Evolutionary conservation across 176 grass and related monocot genomes (phyloP), one percentile per base, ranked within the genome.

Genomic region (Luzula sylvatica): DNA sequence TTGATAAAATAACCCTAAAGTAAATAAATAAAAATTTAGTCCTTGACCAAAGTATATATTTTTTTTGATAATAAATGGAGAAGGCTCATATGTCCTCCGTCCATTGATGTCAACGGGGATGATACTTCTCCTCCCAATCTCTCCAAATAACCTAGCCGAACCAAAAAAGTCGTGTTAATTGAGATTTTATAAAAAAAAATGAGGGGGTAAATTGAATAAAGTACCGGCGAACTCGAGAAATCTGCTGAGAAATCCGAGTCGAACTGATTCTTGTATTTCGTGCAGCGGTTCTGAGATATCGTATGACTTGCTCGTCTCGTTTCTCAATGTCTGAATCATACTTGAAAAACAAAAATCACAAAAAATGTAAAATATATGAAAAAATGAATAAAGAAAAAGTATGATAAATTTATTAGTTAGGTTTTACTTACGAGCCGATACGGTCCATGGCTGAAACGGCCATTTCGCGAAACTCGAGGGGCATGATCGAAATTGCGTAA

Each of bases 201-300:
- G n/a, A n/a, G n/a, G n/a, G n/a, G n/a, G n/a, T n/a, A n/a, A n/a
- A n/a, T n/a, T 25, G 41, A 74, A 44, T 61, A n/a, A 43, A 57
- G 26, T 89, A 98, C 92, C 86, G 4, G 86, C 92, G 83, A 98
- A 90, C 74, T 98, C 92, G 39, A 89, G 65, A 72, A 98, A 98
- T 38, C 74, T 86, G 71, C 83, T 98, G 25, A 90, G 82, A 80
- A 98, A 90, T 80, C 81, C 81, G 77, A 98, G 92, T 72, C 85
- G 82, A 58, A 98, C 78, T 48, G 92, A 98, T 67, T 98, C 92
- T 23, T 87, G 79, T 70, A 98, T 98, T 83, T 98, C 92, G 51
- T 83, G 86, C 61, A 98, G 75, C 29, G 83, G 85, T 61, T 86
- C 85, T 51, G 82, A 75, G 61, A 83, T 75, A 65, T 90, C 71